Conservation (phyloP, 2,329 filamentous ascomycete genomes). For the Penicillium sp. region DNA sequence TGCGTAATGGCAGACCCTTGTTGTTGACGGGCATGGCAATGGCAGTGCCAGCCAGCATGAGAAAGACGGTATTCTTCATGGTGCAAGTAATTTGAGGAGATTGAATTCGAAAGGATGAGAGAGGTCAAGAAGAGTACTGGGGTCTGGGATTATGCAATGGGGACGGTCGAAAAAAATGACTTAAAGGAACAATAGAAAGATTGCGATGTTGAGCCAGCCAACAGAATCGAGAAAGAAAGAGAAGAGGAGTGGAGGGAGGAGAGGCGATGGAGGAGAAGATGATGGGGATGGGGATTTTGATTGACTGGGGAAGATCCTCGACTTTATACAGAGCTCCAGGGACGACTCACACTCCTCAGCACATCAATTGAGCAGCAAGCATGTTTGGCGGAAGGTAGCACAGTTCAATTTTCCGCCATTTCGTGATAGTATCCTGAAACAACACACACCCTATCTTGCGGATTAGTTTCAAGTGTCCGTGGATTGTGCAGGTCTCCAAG, state of each 20-base stretch:
- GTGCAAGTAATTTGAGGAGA: slow-evolving; percentile 4
- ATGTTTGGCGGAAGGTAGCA: no score
- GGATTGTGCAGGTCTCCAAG: no score
- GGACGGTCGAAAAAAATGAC: background rate
- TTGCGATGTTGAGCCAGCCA: slow-evolving; percentile 12
- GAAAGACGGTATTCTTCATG: slow-evolving; percentile 11
- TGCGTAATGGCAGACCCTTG: slow-evolving; percentile 10
- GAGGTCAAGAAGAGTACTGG: background rate
- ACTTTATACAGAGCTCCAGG: background rate
- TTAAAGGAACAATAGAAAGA: slow-evolving; percentile 1
- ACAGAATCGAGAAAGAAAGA: slow-evolving; percentile 7
- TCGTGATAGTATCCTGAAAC: no score
- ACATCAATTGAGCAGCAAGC: no score
- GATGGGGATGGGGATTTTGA: background rate
- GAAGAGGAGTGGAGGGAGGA: background rate
- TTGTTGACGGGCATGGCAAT: slow-evolving; percentile 8
- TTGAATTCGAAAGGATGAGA: background rate
- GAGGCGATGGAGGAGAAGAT: slow-evolving; percentile 3
- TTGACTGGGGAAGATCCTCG: background rate
- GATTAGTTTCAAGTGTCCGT: no score
- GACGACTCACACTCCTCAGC: no score
- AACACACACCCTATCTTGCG: no score
- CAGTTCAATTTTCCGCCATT: no score
- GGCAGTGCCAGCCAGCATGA: slow-evolving; percentile 10
- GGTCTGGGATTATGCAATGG: background rate